Percentiles rank a stretch among this genome's conserved stretches.
Conservation (phyloP, 805 yeast genomes). For the Candida odintsovae region DNA sequence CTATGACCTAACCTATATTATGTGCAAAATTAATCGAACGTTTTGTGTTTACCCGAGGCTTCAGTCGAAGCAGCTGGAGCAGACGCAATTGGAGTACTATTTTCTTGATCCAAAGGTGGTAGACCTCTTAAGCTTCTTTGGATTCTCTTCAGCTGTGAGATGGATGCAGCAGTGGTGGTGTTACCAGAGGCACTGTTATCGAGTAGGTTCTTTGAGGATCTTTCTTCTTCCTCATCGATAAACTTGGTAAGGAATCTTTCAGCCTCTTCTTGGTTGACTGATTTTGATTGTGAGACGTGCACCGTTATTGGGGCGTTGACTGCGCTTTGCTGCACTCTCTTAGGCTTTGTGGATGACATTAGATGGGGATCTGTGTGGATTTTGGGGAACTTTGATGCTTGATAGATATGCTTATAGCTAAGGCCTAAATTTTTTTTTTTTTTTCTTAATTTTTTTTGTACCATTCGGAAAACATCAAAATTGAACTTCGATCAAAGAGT, state of each 20-base stretch:
- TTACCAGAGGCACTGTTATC: conserved; percentile 4
- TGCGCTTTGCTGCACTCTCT: conserved; percentile 14
- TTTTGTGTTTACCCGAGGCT: conserved; percentile 17
- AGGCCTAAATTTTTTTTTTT: not conserved
- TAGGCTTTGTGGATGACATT: conserved; percentile 9
- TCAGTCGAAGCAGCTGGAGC: conserved; percentile 7
- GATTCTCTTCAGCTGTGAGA: conserved; percentile 61
- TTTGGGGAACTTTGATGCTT: not conserved
- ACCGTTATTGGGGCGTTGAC: conserved; percentile 24
- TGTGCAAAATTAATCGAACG: conserved; percentile 8
- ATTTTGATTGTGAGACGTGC: conserved; percentile 9
- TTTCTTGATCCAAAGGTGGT: conserved; percentile 45
- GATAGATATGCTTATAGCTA: not conserved
- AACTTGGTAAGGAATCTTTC: conserved; percentile 39
- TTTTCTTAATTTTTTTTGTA: not conserved
- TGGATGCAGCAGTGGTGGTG: conserved; percentile 22
- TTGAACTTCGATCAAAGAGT: not conserved
- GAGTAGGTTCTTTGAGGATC: conserved; percentile 9
- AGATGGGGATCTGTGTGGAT: not conserved
- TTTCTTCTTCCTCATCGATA: conserved; percentile 26
- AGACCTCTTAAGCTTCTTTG: conserved; percentile 78
- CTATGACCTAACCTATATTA: not conserved
- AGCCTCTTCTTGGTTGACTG: conserved; percentile 36
- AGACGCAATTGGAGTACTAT: conserved; percentile 5
- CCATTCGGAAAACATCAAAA: not conserved